Evolutionary conservation across 768 basidiomycete species (phyloP).

Genomic region (Termitomyces sp.): DNA sequence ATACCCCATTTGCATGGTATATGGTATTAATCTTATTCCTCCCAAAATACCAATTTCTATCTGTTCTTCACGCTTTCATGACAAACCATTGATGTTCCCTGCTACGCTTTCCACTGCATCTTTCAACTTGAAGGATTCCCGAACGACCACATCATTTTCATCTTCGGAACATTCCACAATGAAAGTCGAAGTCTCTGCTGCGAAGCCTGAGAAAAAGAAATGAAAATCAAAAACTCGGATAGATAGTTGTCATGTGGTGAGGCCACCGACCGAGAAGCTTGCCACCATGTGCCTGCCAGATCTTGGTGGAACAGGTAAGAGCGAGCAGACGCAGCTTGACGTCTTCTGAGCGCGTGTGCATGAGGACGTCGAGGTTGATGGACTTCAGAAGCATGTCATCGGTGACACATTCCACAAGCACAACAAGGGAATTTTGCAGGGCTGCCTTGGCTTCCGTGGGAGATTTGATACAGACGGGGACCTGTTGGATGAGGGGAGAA

Average conservation of each 20-base stretch:
- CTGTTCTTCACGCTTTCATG: conserved; percentile 11
- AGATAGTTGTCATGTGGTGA: no score
- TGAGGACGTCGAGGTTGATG: conserved; percentile 78
- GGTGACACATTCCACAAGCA: conserved; percentile 45
- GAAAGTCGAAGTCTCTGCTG: conserved; percentile 78
- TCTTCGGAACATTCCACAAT: conserved; percentile 86
- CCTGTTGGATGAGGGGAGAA: conserved; percentile 57
- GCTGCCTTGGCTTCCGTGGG: conserved; percentile 29
- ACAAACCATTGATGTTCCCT: conserved; percentile 53
- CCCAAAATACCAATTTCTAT: neutral
- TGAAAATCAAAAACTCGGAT: no score
- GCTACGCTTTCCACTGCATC: conserved; percentile 66
- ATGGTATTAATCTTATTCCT: neutral
- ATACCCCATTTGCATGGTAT: neutral
- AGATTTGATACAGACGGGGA: conserved; percentile 42
- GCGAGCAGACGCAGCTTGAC: conserved; percentile 63
- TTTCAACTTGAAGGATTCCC: conserved; percentile 62
- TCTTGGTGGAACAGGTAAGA: conserved; percentile 54
- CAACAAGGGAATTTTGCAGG: conserved; percentile 46
- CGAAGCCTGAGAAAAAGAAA: conserved; percentile 47
- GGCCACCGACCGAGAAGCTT: conserved; percentile 55
- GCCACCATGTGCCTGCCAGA: conserved; percentile 76
- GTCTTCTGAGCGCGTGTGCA: conserved; percentile 87
- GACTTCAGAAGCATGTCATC: conserved; percentile 68
- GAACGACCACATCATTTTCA: conserved; percentile 79